Percentiles rank a stretch among this genome's conserved stretches.
Conservation (phyloP, 768 basidiomycete genomes). For the Auricularia sp. region DNA sequence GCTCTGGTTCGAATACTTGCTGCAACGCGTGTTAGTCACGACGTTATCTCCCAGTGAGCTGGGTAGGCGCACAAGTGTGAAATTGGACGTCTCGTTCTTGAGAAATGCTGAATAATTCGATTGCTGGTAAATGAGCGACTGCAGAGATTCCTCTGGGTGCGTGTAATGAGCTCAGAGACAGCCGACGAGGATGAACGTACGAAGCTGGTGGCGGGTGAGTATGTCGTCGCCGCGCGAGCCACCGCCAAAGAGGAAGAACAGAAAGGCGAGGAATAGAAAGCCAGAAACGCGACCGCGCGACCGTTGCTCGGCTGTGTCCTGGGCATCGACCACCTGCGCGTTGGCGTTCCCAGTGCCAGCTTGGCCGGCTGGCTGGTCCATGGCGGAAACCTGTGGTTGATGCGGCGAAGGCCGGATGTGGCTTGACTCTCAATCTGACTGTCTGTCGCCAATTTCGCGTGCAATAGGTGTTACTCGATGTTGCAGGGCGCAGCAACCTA, state of each 20-base stretch:
- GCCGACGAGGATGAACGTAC: slow-evolving; percentile 3
- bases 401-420: not conserved
- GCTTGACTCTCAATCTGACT: not conserved
- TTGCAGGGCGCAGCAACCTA: too few species aligned
- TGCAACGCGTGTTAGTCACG: slow-evolving; percentile 17
- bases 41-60: not conserved
- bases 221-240: slow-evolving; percentile 18
- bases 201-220: slow-evolving; percentile 2
- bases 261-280: slow-evolving; percentile 61
- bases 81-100: slow-evolving; percentile 51
- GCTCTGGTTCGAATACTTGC: slow-evolving; percentile 36
- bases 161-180: slow-evolving; percentile 28
- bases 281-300: slow-evolving; percentile 54
- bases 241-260: slow-evolving; percentile 70
- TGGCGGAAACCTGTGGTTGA: not conserved
- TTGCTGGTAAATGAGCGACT: slow-evolving; percentile 45
- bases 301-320: not conserved
- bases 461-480: too few species aligned
- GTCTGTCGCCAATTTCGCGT: too few species aligned
- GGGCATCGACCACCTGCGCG: not conserved
- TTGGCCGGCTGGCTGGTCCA: not conserved
- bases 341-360: not conserved
- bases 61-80: slow-evolving; percentile 42
- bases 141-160: slow-evolving; percentile 39
- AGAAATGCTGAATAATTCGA: slow-evolving; percentile 72